phyloP scores from a whole-genome alignment of 1,139 yeast genomes.

The Torulaspora pretoriensis region DNA sequence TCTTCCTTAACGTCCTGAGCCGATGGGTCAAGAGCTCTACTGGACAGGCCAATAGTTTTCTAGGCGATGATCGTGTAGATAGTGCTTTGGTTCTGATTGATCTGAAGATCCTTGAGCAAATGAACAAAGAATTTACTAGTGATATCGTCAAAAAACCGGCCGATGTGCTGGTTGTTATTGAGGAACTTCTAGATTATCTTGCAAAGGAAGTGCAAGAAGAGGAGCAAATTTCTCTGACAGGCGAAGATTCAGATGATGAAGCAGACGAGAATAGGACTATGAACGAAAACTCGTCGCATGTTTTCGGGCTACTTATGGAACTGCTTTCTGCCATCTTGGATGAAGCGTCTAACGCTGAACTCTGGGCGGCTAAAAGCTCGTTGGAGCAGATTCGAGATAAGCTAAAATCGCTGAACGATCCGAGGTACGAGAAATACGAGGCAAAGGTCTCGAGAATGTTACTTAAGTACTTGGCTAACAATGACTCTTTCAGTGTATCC shows the following conservation, averaged over 20 bases:
- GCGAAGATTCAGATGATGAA: constrained; percentile 40
- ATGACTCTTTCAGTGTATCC: constrained; percentile 19
- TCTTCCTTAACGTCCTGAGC: constrained; percentile 52
- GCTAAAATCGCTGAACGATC: constrained; percentile 7
- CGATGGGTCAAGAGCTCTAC: constrained; percentile 49
- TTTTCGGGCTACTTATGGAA: constrained; percentile 42
- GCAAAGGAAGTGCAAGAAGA: constrained; percentile 28
- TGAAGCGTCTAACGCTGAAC: constrained; percentile 24
- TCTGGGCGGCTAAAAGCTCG: constrained; percentile 3
- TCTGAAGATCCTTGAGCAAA: constrained; percentile 58
- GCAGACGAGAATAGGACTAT: constrained; percentile 34
- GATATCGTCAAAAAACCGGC: constrained; percentile 58
- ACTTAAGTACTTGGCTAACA: neutral
- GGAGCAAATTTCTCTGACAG: constrained; percentile 28
- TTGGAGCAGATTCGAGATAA: constrained; percentile 18
- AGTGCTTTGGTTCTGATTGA: constrained; percentile 59
- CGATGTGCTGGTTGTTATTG: constrained; percentile 55
- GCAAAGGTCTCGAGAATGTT: neutral
- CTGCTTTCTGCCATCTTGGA: constrained; percentile 49
- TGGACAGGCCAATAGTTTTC: constrained; percentile 17
- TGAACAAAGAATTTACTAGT: constrained; percentile 59
- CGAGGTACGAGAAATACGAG: constrained; percentile 6
- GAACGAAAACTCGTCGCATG: constrained; percentile 8
- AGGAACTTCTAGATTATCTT: constrained; percentile 41
- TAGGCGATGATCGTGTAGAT: constrained; percentile 39